Evolutionary conservation across 257 asterid species (phyloP).

Genomic region (Nicotiana attenuata): DNA sequence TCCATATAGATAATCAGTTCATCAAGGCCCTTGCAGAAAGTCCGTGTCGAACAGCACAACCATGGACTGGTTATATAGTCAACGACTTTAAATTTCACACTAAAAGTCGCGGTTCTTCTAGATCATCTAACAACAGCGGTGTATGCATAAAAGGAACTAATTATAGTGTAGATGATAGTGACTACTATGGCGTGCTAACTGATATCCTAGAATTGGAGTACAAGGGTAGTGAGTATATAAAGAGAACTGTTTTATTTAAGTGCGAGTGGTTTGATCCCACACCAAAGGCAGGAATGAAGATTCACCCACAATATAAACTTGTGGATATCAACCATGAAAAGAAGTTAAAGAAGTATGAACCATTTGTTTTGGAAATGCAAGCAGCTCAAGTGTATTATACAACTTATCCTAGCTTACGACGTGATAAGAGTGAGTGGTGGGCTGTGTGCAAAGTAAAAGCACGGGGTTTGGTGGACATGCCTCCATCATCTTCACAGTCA

Average conservation of each 20-base stretch:
- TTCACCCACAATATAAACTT: too few relatives aligned
- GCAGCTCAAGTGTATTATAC: neutral
- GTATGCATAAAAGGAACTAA: neutral
- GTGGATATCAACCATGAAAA: neutral
- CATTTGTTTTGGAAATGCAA: too few relatives aligned
- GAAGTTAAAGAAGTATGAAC: too few relatives aligned
- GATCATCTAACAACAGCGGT: neutral
- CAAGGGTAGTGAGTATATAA: too few relatives aligned
- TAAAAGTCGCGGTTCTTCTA: neutral
- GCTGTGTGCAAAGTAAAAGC: neutral
- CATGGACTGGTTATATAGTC: neutral
- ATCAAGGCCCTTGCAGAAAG: neutral
- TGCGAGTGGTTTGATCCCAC: too few relatives aligned
- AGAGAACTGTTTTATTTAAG: too few relatives aligned
- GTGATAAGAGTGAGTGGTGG: neutral
- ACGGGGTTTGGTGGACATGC: too few relatives aligned
- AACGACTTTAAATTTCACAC: neutral
- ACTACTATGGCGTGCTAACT: neutral
- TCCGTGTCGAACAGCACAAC: neutral
- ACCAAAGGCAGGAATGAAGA: too few relatives aligned
- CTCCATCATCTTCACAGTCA: too few relatives aligned
- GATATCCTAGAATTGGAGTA: neutral
- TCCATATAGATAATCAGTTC: neutral
- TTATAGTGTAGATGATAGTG: neutral
- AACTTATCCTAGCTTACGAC: neutral